Percentiles rank a stretch among this genome's conserved stretches.
These are phyloP conservation scores for Apiospora sp. DNA, from an alignment of 2,329 filamentous ascomycete species.

Conservation along the genomic window DNA sequence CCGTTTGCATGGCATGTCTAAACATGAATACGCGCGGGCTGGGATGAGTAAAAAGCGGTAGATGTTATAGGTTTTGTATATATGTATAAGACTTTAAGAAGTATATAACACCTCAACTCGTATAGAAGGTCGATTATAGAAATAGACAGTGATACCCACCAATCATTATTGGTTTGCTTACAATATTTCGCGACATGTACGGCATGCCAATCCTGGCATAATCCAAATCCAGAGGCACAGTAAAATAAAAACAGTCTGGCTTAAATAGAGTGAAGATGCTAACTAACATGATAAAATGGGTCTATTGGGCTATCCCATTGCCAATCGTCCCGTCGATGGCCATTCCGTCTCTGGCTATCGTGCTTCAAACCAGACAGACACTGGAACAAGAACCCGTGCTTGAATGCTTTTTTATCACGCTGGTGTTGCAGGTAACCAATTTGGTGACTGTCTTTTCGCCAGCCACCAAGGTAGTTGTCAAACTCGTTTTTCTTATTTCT, in stretches of 20 bases:
- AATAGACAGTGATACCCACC: constrained; percentile 13
- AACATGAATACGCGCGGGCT: not conserved
- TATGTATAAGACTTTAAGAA: no score
- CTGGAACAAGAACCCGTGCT: no score
- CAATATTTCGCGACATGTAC: no score
- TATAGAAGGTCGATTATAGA: not conserved
- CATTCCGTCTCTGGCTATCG: no score
- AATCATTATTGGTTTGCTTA: not conserved
- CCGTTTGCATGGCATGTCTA: constrained; percentile 7
- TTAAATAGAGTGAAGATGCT: not conserved
- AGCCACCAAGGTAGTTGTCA: not conserved
- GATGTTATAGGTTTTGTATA: not conserved
- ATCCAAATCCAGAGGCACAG: not conserved
- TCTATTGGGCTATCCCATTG: no score
- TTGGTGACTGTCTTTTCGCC: not conserved
- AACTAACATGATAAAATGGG: not conserved
- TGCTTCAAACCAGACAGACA: no score
- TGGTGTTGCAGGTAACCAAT: not conserved
- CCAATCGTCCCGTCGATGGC: no score
- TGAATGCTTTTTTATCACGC: no score
- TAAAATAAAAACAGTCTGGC: not conserved
- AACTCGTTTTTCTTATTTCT: not conserved
- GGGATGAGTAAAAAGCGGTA: not conserved
- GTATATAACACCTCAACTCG: not conserved
- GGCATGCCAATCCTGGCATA: not conserved